Percentiles rank a stretch among this genome's conserved stretches.
Conservation (phyloP, 345 rosid genomes). For the Populus davidiana region DNA sequence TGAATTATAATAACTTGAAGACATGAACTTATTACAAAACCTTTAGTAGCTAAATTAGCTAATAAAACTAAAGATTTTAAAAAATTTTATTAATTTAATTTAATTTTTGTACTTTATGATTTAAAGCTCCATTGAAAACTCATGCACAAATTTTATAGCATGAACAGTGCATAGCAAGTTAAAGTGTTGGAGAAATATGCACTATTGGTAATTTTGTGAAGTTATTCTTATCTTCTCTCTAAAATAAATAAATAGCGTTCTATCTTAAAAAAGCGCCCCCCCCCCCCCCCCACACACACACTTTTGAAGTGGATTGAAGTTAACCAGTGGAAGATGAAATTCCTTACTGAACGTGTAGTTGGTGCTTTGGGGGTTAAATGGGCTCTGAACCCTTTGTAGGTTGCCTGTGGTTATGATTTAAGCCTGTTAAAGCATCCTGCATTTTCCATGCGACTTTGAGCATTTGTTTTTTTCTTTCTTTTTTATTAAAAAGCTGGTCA, state of each 20-base stretch:
- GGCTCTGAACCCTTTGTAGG: background rate
- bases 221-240: background rate
- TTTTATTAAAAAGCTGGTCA: background rate
- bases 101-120: too few relatives aligned
- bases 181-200: background rate
- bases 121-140: background rate
- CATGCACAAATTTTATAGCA: background rate
- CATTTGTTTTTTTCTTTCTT: too few relatives aligned
- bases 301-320: too few relatives aligned
- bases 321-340: too few relatives aligned
- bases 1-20: background rate
- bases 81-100: too few relatives aligned
- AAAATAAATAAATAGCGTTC: background rate
- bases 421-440: background rate
- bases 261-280: background rate
- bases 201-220: background rate
- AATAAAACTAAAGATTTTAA: too few relatives aligned
- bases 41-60: background rate
- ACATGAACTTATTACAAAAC: too few relatives aligned
- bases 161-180: background rate
- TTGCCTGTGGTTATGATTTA: background rate
- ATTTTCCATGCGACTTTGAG: background rate
- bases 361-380: background rate
- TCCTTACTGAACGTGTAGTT: background rate
- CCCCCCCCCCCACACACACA: too few relatives aligned